Evolutionary conservation across 2,329 filamentous ascomycete genomes (phyloP).

Genomic region (Paecilomyces sp.): DNA sequence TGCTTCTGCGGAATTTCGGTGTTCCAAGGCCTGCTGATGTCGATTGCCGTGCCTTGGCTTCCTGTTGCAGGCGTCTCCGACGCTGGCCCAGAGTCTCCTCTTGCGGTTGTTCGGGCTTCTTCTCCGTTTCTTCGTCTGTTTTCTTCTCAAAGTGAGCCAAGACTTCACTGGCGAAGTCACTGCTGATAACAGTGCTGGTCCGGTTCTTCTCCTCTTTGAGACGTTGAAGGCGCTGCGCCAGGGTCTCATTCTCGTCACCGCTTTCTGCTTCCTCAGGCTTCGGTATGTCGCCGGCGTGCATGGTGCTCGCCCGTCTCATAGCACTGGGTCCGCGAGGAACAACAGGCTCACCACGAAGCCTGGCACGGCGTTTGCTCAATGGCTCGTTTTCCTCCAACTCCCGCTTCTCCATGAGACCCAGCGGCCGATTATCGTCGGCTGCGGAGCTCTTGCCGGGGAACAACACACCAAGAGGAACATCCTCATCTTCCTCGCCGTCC

Average conservation of each 20-base stretch:
- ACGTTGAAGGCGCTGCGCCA: conserved; percentile 37
- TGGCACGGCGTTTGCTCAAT: conserved; percentile 66
- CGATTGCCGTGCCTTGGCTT: conserved; percentile 18
- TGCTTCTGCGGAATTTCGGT: conserved; percentile 34
- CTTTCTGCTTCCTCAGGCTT: conserved; percentile 19
- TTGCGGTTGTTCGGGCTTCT: conserved; percentile 16
- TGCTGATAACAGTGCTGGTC: conserved; percentile 22
- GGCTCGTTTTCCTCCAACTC: conserved; percentile 92
- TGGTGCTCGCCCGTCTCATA: conserved; percentile 23
- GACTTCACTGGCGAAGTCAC: conserved; percentile 38
- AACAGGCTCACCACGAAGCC: conserved; percentile 58
- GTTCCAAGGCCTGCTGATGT: conserved; percentile 8
- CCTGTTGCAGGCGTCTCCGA: conserved; percentile 38
- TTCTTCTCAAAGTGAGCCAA: conserved; percentile 33
- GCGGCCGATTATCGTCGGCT: conserved; percentile 29
- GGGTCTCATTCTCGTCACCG: conserved; percentile 36
- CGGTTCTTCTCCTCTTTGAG: conserved; percentile 29
- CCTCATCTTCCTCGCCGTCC: conserved; percentile 62
- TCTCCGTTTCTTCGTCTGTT: conserved; percentile 14
- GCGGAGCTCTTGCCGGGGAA: conserved; percentile 45
- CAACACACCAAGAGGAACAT: conserved; percentile 80
- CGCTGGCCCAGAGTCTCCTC: conserved; percentile 43
- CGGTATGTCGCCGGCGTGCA: conserved; percentile 23
- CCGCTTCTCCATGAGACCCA: conserved; percentile 56
- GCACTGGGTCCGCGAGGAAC: conserved; percentile 16